Evolutionary conservation across 352 stramenopile genomes (phyloP).

Genomic region (Pythium rishiriense): DNA sequence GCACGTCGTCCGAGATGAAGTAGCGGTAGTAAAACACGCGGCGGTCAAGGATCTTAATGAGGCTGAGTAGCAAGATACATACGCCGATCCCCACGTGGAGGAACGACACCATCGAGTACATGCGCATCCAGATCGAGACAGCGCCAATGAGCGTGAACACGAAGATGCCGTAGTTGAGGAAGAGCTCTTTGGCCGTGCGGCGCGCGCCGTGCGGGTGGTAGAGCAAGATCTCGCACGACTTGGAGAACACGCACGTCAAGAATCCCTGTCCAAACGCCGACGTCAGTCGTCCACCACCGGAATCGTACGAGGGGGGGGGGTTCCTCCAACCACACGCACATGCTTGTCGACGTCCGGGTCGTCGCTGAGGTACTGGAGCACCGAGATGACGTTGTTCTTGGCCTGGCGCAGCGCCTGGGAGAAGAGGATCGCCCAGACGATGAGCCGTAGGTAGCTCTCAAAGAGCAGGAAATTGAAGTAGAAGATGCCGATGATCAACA

Average conservation of each 20-base stretch:
- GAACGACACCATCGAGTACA: constrained; percentile 84
- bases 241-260: constrained; percentile 76
- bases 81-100: constrained; percentile 70
- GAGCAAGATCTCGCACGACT: constrained; percentile 77
- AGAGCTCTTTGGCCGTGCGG: constrained; percentile 77
- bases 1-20: constrained; percentile 87
- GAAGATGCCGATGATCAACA: constrained; percentile 81
- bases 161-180: constrained; percentile 89
- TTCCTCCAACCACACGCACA: constrained; percentile 40
- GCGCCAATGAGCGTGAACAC: constrained; percentile 81
- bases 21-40: constrained; percentile 89
- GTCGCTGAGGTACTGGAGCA: constrained; percentile 85
- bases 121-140: constrained; percentile 85
- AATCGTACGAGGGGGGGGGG: neutral
- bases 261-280: constrained; percentile 47
- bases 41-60: constrained; percentile 82
- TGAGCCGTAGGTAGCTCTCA: constrained; percentile 86
- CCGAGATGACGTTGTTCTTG: constrained; percentile 83
- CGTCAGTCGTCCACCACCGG: neutral
- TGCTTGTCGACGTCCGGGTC: constrained; percentile 71
- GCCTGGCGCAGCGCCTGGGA: constrained; percentile 83
- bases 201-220: constrained; percentile 61
- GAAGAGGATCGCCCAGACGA: constrained; percentile 87
- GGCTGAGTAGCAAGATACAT: constrained; percentile 58
- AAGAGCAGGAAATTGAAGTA: constrained; percentile 92